Percentiles rank a stretch among this genome's conserved stretches.
Conservation (phyloP, 2,329 filamentous ascomycete genomes). For the Aureobasidium mangrovei region DNA sequence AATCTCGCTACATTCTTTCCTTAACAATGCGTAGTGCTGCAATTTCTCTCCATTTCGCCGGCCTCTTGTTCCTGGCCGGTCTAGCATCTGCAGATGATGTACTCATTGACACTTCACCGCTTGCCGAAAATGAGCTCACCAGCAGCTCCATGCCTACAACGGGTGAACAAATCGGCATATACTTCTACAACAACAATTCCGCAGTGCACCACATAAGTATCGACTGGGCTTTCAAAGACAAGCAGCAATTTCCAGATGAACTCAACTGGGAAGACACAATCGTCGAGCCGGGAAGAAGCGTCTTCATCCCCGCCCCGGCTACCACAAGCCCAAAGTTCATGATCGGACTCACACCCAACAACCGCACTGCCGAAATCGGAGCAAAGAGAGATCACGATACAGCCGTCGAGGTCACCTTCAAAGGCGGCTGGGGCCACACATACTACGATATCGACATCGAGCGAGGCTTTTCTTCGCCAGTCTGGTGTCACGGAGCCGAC, state of each 20-base stretch:
- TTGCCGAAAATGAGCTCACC: neutral
- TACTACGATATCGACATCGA: slow-evolving; percentile 14
- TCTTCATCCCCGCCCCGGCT: neutral
- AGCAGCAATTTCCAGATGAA: neutral
- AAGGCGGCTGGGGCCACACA: neutral
- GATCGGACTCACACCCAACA: slow-evolving; percentile 2
- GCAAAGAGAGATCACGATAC: slow-evolving; percentile 4
- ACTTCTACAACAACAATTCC: slow-evolving; percentile 6
- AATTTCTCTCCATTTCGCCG: too few species aligned
- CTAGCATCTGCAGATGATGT: too few species aligned
- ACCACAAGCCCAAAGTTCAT: neutral
- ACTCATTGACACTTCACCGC: neutral
- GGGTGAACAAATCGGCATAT: neutral
- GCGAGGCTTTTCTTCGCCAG: slow-evolving; percentile 10
- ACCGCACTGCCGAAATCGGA: neutral
- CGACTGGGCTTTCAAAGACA: slow-evolving; percentile 8
- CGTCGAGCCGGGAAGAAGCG: neutral
- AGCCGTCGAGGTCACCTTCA: neutral
- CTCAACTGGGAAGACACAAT: neutral
- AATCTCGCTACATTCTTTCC: too few species aligned
- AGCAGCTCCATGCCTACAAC: neutral
- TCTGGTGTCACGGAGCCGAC: slow-evolving; percentile 10
- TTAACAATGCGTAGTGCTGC: too few species aligned
- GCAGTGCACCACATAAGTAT: neutral
- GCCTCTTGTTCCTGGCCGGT: too few species aligned